These are phyloP conservation scores for Ceriops tagal DNA, from an alignment of 345 rosid genomes.

Conservation along the genomic window DNA sequence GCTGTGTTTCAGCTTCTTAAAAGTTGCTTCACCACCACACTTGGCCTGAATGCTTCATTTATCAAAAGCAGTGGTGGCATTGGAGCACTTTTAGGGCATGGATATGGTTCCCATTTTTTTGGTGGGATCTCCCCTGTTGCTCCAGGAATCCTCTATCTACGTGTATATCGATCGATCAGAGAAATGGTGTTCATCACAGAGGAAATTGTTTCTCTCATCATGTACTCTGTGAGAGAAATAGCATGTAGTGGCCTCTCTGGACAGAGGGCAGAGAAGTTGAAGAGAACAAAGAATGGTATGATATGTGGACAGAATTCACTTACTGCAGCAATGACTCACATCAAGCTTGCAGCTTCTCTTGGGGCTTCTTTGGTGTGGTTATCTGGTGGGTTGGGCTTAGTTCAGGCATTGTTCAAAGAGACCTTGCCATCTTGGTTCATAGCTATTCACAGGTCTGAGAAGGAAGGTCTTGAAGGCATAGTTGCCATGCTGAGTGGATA, in stretches of 20 bases:
- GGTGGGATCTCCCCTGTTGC: conserved; percentile 90
- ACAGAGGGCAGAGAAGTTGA: conserved; percentile 59
- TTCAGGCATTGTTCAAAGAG: conserved; percentile 72
- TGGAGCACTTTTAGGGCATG: conserved; percentile 96
- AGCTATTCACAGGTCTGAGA: conserved; percentile 56
- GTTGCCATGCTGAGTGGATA: conserved; percentile 81
- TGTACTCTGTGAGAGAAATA: conserved; percentile 78
- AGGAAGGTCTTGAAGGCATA: conserved; percentile 46
- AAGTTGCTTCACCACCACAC: conserved; percentile 80
- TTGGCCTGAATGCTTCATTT: conserved; percentile 50
- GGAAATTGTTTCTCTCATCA: conserved; percentile 77
- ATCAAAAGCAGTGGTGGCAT: conserved; percentile 72
- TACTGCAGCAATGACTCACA: conserved; percentile 64
- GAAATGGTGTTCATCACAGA: conserved; percentile 76
- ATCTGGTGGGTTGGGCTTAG: conserved; percentile 72
- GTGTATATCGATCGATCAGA: conserved; percentile 66
- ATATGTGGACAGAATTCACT: conserved; percentile 75
- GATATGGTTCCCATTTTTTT: conserved; percentile 70
- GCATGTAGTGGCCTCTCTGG: conserved; percentile 46
- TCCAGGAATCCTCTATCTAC: conserved; percentile 81
- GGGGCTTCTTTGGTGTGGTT: conserved; percentile 88
- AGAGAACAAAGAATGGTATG: conserved; percentile 57
- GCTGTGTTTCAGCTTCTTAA: conserved; percentile 89
- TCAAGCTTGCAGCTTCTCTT: conserved; percentile 80
- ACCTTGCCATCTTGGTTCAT: conserved; percentile 92